phyloP scores from a whole-genome alignment of 2,329 filamentous ascomycete genomes.

The Talaromyces sp. region DNA sequence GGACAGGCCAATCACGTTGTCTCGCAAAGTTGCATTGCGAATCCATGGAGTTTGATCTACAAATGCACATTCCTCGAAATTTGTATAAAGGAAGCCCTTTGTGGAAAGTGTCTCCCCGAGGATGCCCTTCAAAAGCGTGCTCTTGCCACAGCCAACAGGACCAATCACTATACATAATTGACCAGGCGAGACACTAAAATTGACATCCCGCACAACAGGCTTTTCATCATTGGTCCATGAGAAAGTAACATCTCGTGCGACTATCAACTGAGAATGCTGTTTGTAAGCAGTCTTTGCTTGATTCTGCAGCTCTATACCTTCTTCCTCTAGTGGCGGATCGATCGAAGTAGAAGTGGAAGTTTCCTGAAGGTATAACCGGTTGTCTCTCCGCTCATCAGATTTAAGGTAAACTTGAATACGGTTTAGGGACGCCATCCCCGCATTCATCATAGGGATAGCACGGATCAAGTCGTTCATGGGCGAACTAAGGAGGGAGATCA shows the following conservation, averaged over 20 bases:
- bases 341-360: constrained; percentile 27
- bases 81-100: constrained; percentile 49
- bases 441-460: constrained; percentile 33
- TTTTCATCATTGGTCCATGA: constrained; percentile 62
- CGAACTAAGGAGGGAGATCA: constrained; percentile 25
- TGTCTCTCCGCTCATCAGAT: constrained; percentile 42
- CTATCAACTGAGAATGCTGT: constrained; percentile 32
- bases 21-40: constrained; percentile 39
- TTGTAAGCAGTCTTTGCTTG: constrained; percentile 27
- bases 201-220: constrained; percentile 55
- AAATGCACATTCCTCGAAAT: constrained; percentile 47
- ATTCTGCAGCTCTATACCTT: constrained; percentile 32
- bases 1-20: constrained; percentile 36
- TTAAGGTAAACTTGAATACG: constrained; percentile 40
- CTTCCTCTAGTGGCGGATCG: constrained; percentile 40
- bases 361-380: constrained; percentile 53
- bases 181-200: constrained; percentile 55
- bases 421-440: constrained; percentile 39
- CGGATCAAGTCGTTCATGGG: constrained; percentile 26
- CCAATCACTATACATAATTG: constrained; percentile 64
- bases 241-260: constrained; percentile 55
- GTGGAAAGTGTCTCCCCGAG: constrained; percentile 46
- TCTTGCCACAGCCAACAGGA: constrained; percentile 65
- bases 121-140: constrained; percentile 56
- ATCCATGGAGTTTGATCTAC: constrained; percentile 44